Evolutionary conservation across 257 asterid genomes (phyloP), one percentile per base, ranked within the genome.

Genomic region (Gentiana dahurica): DNA sequence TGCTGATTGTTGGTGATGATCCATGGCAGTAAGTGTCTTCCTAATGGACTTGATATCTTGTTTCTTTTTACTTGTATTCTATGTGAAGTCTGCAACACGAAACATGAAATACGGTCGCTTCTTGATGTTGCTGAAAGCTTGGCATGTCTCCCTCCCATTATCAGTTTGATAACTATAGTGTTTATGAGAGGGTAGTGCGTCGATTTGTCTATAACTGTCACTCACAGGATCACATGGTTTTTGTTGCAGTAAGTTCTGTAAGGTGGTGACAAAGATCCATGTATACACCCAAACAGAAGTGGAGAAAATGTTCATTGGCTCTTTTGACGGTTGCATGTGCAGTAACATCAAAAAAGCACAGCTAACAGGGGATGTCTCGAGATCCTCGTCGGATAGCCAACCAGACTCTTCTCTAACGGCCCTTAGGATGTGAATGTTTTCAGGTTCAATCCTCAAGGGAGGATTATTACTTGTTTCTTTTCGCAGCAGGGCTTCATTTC

Each of bases 1-100:
- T 84, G 96, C 84, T 90, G 97, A 95, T 90, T 15, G 97, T 86
- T 12, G 97, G 97, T 11, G 97, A 90, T 48, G 97, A 90, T 75
- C 97, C 97, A 6, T 90, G 97, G 97, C 86, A 75, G 97, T 90
- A 80, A 82, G 97, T 80, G 39, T 33, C 11, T 55, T 44, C 12
- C n/a, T 38, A 6, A 44, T 44, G 37, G 13, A 7, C 43, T 56
- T 41, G 10, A 12, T 7, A 35, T 12, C 5, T 55, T 55, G 13
- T 4, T 15, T 37, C 11, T n/a, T 33, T 12, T 55, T 54, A 4
- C 47, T 34, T 53, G 32, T 11, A 6, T 51, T 39, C 1, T 38
- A 3, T 12, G 34, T 55, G 0, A n/a, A 38, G 6, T 8, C 2
- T 37, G 46, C 49, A 13, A 12, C 33, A 39, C 35, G 8, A 39